Conservation (phyloP, 1,139 yeast genomes). For the Yamadazyma jaroonii region DNA sequence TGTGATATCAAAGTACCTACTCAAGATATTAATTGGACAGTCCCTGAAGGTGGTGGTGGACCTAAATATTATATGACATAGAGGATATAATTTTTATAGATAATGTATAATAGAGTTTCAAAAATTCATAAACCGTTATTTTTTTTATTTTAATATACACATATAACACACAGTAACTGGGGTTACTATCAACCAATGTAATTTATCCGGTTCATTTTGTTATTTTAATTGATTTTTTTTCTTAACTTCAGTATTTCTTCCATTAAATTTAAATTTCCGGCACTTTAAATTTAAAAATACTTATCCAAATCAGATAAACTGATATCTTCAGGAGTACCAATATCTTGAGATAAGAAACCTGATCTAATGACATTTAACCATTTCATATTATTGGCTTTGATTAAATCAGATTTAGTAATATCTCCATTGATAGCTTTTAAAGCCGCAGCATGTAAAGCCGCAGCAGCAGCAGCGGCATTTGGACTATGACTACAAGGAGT, state of each 20-base stretch:
- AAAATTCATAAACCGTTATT: conserved; percentile 1
- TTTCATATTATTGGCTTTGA: conserved; percentile 36
- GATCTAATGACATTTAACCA: conserved; percentile 73
- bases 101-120: neutral
- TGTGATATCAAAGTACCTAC: conserved; percentile 96
- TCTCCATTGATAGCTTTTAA: conserved; percentile 42
- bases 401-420: conserved; percentile 9
- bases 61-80: conserved; percentile 86
- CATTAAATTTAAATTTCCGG: neutral
- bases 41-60: conserved; percentile 98
- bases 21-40: conserved; percentile 92
- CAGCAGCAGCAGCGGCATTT: conserved; percentile 68
- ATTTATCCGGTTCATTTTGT: conserved; percentile 1
- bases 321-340: conserved; percentile 73
- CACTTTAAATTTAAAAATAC: conserved; percentile 11
- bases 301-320: conserved; percentile 72
- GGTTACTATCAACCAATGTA: neutral
- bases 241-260: neutral
- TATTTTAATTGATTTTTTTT: neutral
- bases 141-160: conserved; percentile 7
- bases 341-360: conserved; percentile 72
- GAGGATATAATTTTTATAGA: conserved; percentile 4
- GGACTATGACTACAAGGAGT: conserved; percentile 56
- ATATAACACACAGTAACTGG: conserved; percentile 6
- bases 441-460: conserved; percentile 73